Conservation (phyloP, 1,139 yeast species). For the Candida neerlandica region DNA sequence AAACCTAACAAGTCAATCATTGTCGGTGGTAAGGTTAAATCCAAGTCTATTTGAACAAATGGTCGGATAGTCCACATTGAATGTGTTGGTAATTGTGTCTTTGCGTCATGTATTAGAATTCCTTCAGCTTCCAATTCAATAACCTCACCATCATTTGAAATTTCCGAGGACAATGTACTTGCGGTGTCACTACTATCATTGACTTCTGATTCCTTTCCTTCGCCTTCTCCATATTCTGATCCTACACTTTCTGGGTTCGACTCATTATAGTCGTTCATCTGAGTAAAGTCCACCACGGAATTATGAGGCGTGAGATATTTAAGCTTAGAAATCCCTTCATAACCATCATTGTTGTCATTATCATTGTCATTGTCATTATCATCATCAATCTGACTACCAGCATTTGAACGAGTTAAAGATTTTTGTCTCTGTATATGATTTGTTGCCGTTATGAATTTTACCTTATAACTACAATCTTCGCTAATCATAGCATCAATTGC, state of each 20-base stretch:
- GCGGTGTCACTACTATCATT: conserved; percentile 16
- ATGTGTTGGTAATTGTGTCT: conserved; percentile 66
- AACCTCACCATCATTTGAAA: conserved; percentile 59
- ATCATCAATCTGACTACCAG: neutral
- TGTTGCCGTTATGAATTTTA: conserved; percentile 66
- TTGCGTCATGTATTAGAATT: conserved; percentile 73
- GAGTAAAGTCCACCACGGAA: conserved; percentile 17
- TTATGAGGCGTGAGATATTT: conserved; percentile 34
- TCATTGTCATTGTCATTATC: neutral
- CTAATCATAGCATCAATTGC: conserved; percentile 72
- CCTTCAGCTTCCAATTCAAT: conserved; percentile 94
- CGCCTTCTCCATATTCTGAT: neutral
- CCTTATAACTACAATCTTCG: conserved; percentile 78
- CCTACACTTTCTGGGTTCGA: conserved; percentile 13
- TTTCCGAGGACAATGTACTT: conserved; percentile 30
- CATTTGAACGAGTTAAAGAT: conserved; percentile 5
- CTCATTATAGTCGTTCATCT: neutral
- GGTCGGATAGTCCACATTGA: conserved; percentile 95
- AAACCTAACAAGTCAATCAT: conserved; percentile 78
- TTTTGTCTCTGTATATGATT: conserved; percentile 26
- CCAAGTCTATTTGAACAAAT: conserved; percentile 61
- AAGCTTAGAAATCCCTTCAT: conserved; percentile 1
- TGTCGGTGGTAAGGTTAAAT: conserved; percentile 65
- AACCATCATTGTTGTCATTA: neutral
- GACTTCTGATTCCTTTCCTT: conserved; percentile 14